Evolutionary conservation across 2,329 filamentous ascomycete species (phyloP), one percentile per base, ranked within the genome.

Genomic region (Diaporthe sp.): DNA sequence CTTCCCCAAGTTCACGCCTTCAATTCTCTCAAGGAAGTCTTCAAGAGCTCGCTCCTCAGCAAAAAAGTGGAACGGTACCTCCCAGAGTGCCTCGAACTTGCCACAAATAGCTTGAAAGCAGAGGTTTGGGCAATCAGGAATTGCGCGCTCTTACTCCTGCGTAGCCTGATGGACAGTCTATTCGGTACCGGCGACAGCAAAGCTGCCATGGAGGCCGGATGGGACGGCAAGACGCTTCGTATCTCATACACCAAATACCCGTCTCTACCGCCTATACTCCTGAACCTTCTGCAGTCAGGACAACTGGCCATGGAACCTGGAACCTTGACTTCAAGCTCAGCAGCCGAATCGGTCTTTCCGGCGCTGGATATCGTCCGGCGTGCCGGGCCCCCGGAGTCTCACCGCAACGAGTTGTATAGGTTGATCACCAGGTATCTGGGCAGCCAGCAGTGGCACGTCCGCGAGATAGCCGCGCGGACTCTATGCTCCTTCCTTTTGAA

Each of bases 61-160:
- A 91, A 91, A 73, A 89, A 90, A 72, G 94, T 95, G 0, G 95
- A 98, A 80, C 87, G 87, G 0, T 93, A 95, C 79, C 88, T 98
- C 10, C 92, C 94, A 12, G 87, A 91, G 42, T 93, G 93, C 47
- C 87, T 99, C 5, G 90, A 93, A 76, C 88, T 98, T n/a, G 95
- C 96, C 2, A 94, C 94, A 15, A 90, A 90, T 75, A 95, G 94
- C 71, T 88, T 99, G 22, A 93, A 92, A 60, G 97, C 95, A 0
- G 90, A 94, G 76, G 91, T 97, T 91, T 99, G 97, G 97, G 95
- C 96, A 0, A 95, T 99, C 74, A 93, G 96, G 1, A 99, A 99
- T 82, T 98, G 95, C 79, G 95, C 95, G 2, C 85, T 98, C 47
- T 94, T 98, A 85, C 90, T 99, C 9, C 92, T 98, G 78, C 92